Evolutionary conservation across 164 flowering plant species (phyloP), one percentile per base, ranked within the genome.

Genomic region (Tetracentron sinense): DNA sequence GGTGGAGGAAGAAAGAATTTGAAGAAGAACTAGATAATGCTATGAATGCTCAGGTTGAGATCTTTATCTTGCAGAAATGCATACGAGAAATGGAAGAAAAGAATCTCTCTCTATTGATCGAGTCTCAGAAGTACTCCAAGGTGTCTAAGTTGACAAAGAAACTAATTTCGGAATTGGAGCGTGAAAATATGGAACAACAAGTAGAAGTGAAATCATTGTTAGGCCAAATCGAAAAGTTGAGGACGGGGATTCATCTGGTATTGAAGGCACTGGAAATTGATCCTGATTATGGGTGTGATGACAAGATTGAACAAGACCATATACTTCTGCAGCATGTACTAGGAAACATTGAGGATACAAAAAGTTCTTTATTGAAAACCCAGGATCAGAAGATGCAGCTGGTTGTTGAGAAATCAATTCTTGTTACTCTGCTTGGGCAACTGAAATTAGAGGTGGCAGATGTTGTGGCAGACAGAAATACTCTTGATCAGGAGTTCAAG

Each of bases 1-100:
- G 47, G 30, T 27, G 64, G 69, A 79, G 80, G 64, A 83, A 75
- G 73, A 76, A 79, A 55, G 88, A 83, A 54, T 75, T 79, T 66
- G 96, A 85, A 74, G 88, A 87, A 57, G 86, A 84, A 66, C 75
- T 83, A 22, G 89, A 88, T 38, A 81, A 74, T 47, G 79, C 88
- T 53, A 74, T 88, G 21, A 82, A 77, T 68, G 81, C 92, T 27
- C 87, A 95, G 74, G 69, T 82, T 25, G 96, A 95, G 73, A 80
- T 81, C 62, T 78, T 77, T 63, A 77, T 91, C 64, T 70, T 87
- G 85, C 90, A 84, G 64, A 82, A 78, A 58, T 84, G 78, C 67
- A 72, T 86, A 16, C 70, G 75, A 68, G 96, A 88, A 64, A 69
- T 88, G 64, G 90, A 87, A 64, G 83, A 80, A 61, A 89, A 80